Conservation (phyloP, 2,329 filamentous ascomycete genomes). For the Xylariales sp. region DNA sequence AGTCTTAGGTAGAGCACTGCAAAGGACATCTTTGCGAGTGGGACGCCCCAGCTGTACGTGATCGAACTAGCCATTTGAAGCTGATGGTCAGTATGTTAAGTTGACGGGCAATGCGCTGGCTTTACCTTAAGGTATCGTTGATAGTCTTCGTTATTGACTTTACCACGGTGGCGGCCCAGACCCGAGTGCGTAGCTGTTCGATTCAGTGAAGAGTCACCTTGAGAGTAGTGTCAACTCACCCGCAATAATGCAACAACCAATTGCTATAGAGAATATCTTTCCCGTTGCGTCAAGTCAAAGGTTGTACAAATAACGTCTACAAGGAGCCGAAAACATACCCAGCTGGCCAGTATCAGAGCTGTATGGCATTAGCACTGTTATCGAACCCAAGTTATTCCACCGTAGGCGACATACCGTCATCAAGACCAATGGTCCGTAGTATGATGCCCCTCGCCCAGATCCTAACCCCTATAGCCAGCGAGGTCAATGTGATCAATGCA, state of each 20-base stretch:
- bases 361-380: background rate
- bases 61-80: constrained; percentile 14
- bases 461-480: background rate
- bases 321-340: too few relatives aligned
- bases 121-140: background rate
- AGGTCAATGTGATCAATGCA: background rate
- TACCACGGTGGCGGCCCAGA: background rate
- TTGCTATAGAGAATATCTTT: constrained; percentile 10
- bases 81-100: background rate
- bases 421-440: constrained; percentile 2
- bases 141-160: background rate
- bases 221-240: background rate
- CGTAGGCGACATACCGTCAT: constrained; percentile 12
- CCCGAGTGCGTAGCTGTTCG: background rate
- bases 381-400: background rate
- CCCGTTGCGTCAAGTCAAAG: too few relatives aligned
- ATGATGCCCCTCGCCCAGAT: background rate
- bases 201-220: too few relatives aligned
- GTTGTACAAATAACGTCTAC: too few relatives aligned
- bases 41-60: constrained; percentile 20
- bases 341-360: constrained; percentile 17
- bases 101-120: background rate
- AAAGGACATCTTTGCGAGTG: constrained; percentile 20
- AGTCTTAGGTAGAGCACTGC: constrained; percentile 20
- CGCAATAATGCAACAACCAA: background rate